phyloP scores from a whole-genome alignment of 2,329 filamentous ascomycete species.

The Colletotrichum karsti region DNA sequence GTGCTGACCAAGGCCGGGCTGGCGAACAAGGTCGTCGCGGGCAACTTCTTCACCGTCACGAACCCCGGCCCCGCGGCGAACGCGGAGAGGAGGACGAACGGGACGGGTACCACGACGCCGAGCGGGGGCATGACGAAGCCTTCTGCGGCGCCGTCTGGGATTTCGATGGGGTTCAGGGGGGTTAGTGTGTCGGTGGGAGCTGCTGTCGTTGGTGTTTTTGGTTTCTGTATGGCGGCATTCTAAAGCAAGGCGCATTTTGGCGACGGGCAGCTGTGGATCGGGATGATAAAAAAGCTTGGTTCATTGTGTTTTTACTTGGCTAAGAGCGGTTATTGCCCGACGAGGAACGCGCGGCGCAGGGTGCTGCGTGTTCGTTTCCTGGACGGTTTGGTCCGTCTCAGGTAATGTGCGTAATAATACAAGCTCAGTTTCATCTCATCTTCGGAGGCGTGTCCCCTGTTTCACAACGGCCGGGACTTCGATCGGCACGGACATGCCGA shows the following conservation, averaged over 20 bases:
- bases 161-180: background rate
- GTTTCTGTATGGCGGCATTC: too few relatives aligned
- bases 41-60: constrained; percentile 48
- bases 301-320: too few relatives aligned
- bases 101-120: background rate
- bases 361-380: background rate
- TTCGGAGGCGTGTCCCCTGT: background rate
- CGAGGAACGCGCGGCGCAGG: constrained; percentile 1
- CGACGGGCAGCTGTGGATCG: too few relatives aligned
- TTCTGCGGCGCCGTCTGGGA: background rate
- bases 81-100: background rate
- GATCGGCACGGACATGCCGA: background rate
- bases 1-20: constrained; percentile 41
- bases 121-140: background rate
- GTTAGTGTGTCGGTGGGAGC: too few relatives aligned
- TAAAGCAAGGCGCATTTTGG: too few relatives aligned
- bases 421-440: constrained; percentile 19
- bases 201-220: too few relatives aligned
- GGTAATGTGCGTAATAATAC: background rate
- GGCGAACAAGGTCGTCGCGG: constrained; percentile 41
- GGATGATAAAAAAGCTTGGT: too few relatives aligned
- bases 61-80: constrained; percentile 36
- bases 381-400: background rate
- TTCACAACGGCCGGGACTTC: background rate
- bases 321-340: too few relatives aligned